phyloP scores from a whole-genome alignment of 2,329 filamentous ascomycete genomes.

The Stachybotrys elegans region DNA sequence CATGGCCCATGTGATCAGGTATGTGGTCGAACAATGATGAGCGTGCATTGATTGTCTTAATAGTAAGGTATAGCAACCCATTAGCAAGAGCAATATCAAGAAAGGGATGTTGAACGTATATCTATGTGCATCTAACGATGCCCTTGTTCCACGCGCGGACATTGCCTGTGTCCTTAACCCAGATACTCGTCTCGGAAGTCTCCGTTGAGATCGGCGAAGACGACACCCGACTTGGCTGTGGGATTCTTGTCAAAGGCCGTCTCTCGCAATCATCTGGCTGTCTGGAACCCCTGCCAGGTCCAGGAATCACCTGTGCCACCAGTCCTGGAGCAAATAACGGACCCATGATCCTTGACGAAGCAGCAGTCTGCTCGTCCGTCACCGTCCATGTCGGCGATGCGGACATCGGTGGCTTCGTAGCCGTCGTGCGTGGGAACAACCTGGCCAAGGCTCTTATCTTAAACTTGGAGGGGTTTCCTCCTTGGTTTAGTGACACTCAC shows the following conservation, averaged over 20 bases:
- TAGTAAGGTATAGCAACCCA: no score
- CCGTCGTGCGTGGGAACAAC: background rate
- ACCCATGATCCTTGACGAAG: background rate
- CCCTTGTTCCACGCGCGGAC: background rate
- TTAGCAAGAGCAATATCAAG: no score
- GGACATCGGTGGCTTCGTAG: background rate
- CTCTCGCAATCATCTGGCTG: background rate
- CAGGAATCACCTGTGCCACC: background rate
- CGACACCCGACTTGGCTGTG: background rate
- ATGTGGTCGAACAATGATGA: no score
- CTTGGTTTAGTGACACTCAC: background rate
- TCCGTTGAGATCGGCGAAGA: background rate
- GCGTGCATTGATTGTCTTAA: no score
- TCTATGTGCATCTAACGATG: no score
- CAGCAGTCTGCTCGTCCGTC: background rate
- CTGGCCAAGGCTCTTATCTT: background rate
- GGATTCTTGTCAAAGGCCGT: background rate
- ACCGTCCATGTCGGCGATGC: background rate
- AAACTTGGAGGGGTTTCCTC: constrained; percentile 1
- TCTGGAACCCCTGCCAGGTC: background rate
- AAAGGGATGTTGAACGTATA: no score
- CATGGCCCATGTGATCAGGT: no score
- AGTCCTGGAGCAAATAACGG: background rate
- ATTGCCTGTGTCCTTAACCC: background rate
- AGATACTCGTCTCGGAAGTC: background rate